Percentiles rank a stretch among this genome's conserved stretches.
phyloP scores from a whole-genome alignment of 768 basidiomycete genomes.

The Hericium rajendrae region DNA sequence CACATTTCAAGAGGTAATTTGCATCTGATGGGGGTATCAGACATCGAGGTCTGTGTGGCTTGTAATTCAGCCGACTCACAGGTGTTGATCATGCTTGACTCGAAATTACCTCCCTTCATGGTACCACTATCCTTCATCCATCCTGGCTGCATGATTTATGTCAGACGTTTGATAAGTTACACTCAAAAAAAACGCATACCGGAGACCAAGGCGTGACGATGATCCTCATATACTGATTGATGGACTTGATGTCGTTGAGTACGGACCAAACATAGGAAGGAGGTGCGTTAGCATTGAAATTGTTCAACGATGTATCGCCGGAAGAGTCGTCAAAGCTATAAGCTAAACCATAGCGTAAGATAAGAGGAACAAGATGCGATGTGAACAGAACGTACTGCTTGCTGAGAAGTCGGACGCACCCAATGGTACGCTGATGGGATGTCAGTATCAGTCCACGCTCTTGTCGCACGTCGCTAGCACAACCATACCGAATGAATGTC shows the following conservation, averaged over 20 bases:
- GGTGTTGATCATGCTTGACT: conserved; percentile 19
- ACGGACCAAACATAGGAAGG: conserved; percentile 25
- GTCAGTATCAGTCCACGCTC: conserved; percentile 16
- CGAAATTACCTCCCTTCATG: conserved; percentile 52
- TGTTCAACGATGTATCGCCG: conserved; percentile 20
- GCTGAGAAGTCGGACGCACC: conserved; percentile 27
- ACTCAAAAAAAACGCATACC: conserved; percentile 24
- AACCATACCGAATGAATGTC: conserved; percentile 18
- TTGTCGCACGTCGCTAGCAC: background rate
- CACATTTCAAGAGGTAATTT: conserved; percentile 49
- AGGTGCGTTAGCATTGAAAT: conserved; percentile 21
- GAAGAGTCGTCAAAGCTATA: conserved; percentile 23
- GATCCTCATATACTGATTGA: conserved; percentile 21
- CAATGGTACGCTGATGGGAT: conserved; percentile 19
- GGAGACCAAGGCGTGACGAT: conserved; percentile 61
- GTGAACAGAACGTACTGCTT: conserved; percentile 5
- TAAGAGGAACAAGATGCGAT: background rate
- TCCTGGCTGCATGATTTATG: conserved; percentile 32
- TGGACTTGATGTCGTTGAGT: conserved; percentile 21
- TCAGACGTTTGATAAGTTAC: background rate
- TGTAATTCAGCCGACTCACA: conserved; percentile 24
- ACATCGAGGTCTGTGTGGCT: background rate
- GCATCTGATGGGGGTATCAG: background rate
- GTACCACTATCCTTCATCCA: conserved; percentile 62
- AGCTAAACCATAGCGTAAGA: conserved; percentile 6